Conservation (phyloP, 495 filamentous ascomycete species). For the Collariella sp. region DNA sequence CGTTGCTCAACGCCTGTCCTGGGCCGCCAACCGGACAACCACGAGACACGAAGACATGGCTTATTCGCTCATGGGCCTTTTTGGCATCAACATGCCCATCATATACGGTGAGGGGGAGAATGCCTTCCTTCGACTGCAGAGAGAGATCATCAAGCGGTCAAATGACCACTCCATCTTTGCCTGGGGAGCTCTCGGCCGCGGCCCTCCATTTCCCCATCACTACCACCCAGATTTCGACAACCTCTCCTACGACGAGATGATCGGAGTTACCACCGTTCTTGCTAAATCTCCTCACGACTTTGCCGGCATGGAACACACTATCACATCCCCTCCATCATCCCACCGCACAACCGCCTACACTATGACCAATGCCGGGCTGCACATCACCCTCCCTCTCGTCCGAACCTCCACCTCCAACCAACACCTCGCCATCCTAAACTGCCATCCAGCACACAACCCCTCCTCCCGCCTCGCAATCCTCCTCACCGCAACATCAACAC, state of each 20-base stretch:
- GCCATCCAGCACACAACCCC: slow-evolving; percentile 10
- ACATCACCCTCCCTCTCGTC: neutral
- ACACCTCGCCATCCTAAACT: slow-evolving; percentile 18
- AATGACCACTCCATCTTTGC: slow-evolving; percentile 26
- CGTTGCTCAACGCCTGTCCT: slow-evolving; percentile 26
- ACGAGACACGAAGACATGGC: slow-evolving; percentile 30
- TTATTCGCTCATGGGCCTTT: slow-evolving; percentile 33
- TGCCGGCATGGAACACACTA: slow-evolving; percentile 8
- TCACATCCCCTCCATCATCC: neutral
- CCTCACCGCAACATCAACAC: slow-evolving; percentile 11
- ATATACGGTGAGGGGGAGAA: slow-evolving; percentile 34
- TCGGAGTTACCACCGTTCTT: slow-evolving; percentile 5
- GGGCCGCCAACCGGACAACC: slow-evolving; percentile 26
- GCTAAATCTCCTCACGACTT: slow-evolving; percentile 18
- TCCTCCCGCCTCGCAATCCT: slow-evolving; percentile 14
- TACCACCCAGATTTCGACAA: slow-evolving; percentile 6
- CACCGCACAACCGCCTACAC: slow-evolving; percentile 7
- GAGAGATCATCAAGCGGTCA: slow-evolving; percentile 24
- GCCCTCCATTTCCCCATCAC: neutral
- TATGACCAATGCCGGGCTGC: slow-evolving; percentile 16
- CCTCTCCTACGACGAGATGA: slow-evolving; percentile 13
- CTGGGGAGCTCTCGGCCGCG: slow-evolving; percentile 16
- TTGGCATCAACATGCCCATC: slow-evolving; percentile 26
- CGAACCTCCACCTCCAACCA: too few relatives aligned
- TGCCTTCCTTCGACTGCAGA: slow-evolving; percentile 27